Base-by-base conservation (phyloP, 2,329 filamentous ascomycete species). In the Spiromastix sp. region DNA sequence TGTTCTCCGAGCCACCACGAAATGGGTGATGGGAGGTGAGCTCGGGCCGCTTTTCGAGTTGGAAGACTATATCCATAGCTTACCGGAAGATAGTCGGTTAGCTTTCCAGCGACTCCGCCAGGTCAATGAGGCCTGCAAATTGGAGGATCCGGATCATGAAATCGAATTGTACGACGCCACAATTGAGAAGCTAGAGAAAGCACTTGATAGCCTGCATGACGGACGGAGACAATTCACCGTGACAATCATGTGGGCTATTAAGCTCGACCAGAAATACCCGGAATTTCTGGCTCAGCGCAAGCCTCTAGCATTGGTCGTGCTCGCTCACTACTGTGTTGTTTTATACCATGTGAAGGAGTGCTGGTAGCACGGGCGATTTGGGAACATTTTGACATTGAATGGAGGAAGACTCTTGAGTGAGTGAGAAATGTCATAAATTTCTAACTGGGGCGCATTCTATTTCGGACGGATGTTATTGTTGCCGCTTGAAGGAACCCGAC, bases 221-320 rank as follows among this genome's bases (percentile, higher is more conserved):
- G 51, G 53, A 4, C 44, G 49, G n/a, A 52, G 55, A 28, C 48
- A 48, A 6, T 47, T 47, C 35, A 42, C 51, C 5, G 48, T 51
- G 34, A 44, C 54, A 64, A 76, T 37, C 76, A 81, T 48, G 11
- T 67, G 64, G 55, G 75, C 79, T 1, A 75, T 76, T 11, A 77
- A 77, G 67, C 9, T 72, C 68, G 38, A 72, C 65, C 13, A 80
- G 70, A 50, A 70, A 76, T 45, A 74, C 75, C 37, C 66, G 74
- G 19, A 64, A 24, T 48, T 64, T 12, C 42, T 64, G 3, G 43
- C 48, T 10, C 48, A 56, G 34, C 51, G 56, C 12, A 45, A 49
- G 12, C 60, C 63, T 0, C 61, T 66, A 38, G 61, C 63, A 2
- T 42, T 68, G 7, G 54, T 61, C 10, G 49, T 67, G 11, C 49